These are phyloP conservation scores for Fusarium pseudograminearum DNA, from an alignment of 2,329 filamentous ascomycete genomes.

Conservation along the genomic window DNA sequence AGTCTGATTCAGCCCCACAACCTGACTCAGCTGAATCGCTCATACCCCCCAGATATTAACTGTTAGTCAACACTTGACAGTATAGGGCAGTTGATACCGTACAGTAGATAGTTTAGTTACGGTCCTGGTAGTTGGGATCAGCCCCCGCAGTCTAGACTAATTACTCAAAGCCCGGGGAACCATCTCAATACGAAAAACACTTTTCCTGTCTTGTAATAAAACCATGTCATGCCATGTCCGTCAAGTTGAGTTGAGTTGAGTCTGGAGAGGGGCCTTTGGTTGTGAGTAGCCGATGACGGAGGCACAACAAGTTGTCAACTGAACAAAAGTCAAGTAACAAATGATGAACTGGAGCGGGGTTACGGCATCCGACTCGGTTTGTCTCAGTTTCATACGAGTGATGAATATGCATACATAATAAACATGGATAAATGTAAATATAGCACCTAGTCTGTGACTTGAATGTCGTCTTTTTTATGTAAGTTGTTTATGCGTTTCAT, in stretches of 20 bases:
- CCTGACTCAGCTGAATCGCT: conserved; percentile 41
- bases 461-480: conserved; percentile 16
- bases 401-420: background rate
- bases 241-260: background rate
- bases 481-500: conserved; percentile 17
- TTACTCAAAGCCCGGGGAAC: conserved; percentile 24
- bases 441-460: background rate
- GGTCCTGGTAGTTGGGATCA: conserved; percentile 16
- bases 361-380: conserved; percentile 28
- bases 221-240: background rate
- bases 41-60: conserved; percentile 14
- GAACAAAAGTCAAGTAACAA: background rate
- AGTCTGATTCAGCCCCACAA: conserved; percentile 4
- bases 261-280: conserved; percentile 5
- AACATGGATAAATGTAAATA: background rate
- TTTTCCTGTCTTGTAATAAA: conserved; percentile 8
- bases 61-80: background rate
- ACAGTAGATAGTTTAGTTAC: conserved; percentile 1
- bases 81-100: background rate
- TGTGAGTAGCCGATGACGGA: conserved; percentile 17
- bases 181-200: conserved; percentile 23
- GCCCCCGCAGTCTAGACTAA: conserved; percentile 37
- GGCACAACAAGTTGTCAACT: background rate
- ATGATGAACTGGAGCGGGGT: conserved; percentile 11
- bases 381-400: background rate